Conservation (phyloP, 106 monocot genomes). For the Dendrobium chrysotoxum region DNA sequence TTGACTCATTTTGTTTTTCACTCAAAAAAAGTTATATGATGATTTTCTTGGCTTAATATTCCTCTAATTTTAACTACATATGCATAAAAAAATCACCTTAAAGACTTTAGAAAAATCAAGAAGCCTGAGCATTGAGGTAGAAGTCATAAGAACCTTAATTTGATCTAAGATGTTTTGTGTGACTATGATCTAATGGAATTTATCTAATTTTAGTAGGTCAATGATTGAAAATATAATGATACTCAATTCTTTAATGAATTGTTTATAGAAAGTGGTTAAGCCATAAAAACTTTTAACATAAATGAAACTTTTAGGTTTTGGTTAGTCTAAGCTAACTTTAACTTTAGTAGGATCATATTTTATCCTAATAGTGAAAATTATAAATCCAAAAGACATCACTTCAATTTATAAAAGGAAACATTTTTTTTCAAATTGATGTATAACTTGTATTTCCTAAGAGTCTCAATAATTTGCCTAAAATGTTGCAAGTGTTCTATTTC, state of each 20-base stretch:
- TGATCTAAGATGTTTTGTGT: neutral
- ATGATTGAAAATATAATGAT: neutral
- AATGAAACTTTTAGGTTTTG: constrained; percentile 1
- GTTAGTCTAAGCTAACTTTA: neutral
- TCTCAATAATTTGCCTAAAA: neutral
- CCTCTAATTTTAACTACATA: neutral
- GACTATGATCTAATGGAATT: neutral
- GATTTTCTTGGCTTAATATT: neutral
- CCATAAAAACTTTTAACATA: neutral
- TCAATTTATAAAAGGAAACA: neutral
- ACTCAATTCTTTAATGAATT: neutral
- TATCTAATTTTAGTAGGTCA: neutral
- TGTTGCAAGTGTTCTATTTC: neutral
- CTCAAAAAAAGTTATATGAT: neutral
- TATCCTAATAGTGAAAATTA: neutral
- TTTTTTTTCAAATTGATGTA: neutral
- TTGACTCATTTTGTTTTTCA: neutral
- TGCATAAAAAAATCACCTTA: neutral
- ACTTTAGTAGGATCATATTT: neutral
- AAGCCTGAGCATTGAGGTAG: neutral
- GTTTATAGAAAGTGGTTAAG: neutral
- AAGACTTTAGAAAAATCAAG: neutral
- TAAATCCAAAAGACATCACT: neutral
- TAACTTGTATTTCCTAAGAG: neutral
- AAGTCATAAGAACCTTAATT: neutral